A percentile compares a stretch with the other conserved stretches of the same genome.
These are phyloP conservation scores for Amanita jacksonii DNA, from an alignment of 768 basidiomycete species.

Conservation along the genomic window DNA sequence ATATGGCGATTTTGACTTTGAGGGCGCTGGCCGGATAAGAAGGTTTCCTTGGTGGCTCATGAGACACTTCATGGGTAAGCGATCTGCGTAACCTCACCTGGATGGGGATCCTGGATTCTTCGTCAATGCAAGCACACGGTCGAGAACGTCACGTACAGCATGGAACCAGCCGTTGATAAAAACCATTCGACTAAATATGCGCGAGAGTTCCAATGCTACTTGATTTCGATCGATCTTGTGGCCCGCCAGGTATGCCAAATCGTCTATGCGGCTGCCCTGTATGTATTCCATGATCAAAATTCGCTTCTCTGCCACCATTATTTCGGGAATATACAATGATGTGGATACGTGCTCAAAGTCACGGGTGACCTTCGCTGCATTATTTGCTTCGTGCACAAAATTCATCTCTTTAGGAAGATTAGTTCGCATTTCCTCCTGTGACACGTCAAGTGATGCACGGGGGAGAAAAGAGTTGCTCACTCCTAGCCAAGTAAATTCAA, in stretches of 20 bases:
- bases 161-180: constrained; percentile 91
- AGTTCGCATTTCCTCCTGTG: constrained; percentile 85
- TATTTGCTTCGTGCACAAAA: constrained; percentile 82
- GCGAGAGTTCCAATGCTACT: constrained; percentile 81
- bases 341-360: constrained; percentile 68
- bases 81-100: constrained; percentile 35
- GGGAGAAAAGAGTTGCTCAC: constrained; percentile 24
- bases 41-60: constrained; percentile 56
- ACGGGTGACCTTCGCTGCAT: constrained; percentile 57
- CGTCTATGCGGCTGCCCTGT: constrained; percentile 81
- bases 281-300: constrained; percentile 95
- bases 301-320: constrained; percentile 72
- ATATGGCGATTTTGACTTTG: constrained; percentile 62
- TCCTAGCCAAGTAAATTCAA: constrained; percentile 89
- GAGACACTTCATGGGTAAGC: neutral
- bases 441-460: constrained; percentile 25
- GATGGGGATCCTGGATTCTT: constrained; percentile 68
- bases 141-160: constrained; percentile 39
- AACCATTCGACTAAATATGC: constrained; percentile 93
- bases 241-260: constrained; percentile 71
- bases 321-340: constrained; percentile 82
- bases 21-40: constrained; percentile 69
- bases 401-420: constrained; percentile 93
- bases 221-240: constrained; percentile 87
- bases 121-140: constrained; percentile 6